phyloP scores from a whole-genome alignment of 2,329 filamentous ascomycete genomes.

The Microdochium paspali region DNA sequence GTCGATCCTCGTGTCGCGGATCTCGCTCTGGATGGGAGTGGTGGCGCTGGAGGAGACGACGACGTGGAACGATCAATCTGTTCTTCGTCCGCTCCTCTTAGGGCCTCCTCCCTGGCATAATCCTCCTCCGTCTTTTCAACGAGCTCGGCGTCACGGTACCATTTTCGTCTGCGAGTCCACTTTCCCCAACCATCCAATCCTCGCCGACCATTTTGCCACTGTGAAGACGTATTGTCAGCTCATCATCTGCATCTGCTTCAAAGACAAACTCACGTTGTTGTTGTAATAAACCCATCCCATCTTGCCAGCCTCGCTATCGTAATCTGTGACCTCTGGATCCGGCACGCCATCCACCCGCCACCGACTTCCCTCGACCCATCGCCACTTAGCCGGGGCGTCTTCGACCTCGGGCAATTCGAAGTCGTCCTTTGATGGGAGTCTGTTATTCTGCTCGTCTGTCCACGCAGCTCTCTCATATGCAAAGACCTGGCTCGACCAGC shows the following conservation, averaged over 20 bases:
- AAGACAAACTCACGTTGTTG: conserved; percentile 79
- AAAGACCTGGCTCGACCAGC: conserved; percentile 88
- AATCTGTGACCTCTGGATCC: conserved; percentile 39
- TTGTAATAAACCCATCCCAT: conserved; percentile 97
- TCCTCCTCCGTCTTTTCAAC: conserved; percentile 54
- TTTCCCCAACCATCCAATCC: conserved; percentile 86
- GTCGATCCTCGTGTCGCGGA: conserved; percentile 11
- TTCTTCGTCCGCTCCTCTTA: conserved; percentile 21
- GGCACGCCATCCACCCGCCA: conserved; percentile 78
- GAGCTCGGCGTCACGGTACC: conserved; percentile 93
- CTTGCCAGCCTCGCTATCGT: conserved; percentile 50
- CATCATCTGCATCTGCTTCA: too few relatives aligned
- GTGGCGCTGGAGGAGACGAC: conserved; percentile 13
- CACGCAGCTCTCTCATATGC: conserved; percentile 83
- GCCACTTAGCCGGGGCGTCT: conserved; percentile 49
- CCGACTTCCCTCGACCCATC: conserved; percentile 76
- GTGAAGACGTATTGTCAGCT: background rate
- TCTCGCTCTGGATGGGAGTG: conserved; percentile 15
- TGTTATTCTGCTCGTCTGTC: conserved; percentile 92
- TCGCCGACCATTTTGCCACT: conserved; percentile 86
- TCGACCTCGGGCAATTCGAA: conserved; percentile 55
- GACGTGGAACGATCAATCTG: conserved; percentile 23
- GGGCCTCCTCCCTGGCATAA: conserved; percentile 13
- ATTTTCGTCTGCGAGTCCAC: conserved; percentile 88
- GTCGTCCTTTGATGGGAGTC: conserved; percentile 64